These are phyloP conservation scores for Colletotrichum phormii DNA, from an alignment of 2,329 filamentous ascomycete genomes.

Conservation along the genomic window DNA sequence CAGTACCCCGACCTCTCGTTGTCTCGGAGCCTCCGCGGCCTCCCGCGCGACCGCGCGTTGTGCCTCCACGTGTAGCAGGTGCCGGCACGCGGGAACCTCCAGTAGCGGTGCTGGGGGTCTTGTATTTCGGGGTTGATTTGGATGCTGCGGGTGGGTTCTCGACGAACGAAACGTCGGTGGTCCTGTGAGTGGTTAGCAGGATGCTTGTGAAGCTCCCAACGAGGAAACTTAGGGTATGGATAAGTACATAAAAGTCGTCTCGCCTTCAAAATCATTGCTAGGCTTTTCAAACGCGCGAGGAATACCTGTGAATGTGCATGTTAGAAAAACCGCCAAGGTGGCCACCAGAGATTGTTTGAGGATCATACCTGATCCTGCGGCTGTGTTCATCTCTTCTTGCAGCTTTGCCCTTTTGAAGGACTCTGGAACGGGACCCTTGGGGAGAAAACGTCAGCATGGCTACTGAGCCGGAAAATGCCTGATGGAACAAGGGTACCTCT, in stretches of 20 bases:
- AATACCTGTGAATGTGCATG: neutral
- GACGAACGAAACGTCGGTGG: slow-evolving; percentile 90
- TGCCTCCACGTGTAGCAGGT: slow-evolving; percentile 53
- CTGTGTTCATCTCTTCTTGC: slow-evolving; percentile 56
- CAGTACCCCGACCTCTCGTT: slow-evolving; percentile 57
- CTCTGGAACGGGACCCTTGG: slow-evolving; percentile 82
- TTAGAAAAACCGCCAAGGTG: neutral
- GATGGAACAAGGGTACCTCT: slow-evolving; percentile 68
- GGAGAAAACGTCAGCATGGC: neutral
- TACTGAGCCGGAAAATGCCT: neutral
- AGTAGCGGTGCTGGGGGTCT: slow-evolving; percentile 48
- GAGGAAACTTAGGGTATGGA: neutral
- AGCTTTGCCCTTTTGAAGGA: slow-evolving; percentile 79
- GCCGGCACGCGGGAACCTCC: slow-evolving; percentile 58
- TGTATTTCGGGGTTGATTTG: slow-evolving; percentile 60
- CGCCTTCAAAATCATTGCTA: slow-evolving; percentile 61
- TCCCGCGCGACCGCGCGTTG: slow-evolving; percentile 42
- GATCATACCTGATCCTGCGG: slow-evolving; percentile 9
- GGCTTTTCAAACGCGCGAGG: slow-evolving; percentile 40
- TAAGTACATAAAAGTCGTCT: slow-evolving; percentile 84
- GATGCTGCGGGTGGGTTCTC: slow-evolving; percentile 78
- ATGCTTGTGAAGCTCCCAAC: neutral
- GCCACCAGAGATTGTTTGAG: neutral
- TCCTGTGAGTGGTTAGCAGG: slow-evolving; percentile 63
- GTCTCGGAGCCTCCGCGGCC: slow-evolving; percentile 45